Base-by-base conservation (phyloP, 2,329 filamentous ascomycete species). In the Colletotrichum neosansevieriae region DNA sequence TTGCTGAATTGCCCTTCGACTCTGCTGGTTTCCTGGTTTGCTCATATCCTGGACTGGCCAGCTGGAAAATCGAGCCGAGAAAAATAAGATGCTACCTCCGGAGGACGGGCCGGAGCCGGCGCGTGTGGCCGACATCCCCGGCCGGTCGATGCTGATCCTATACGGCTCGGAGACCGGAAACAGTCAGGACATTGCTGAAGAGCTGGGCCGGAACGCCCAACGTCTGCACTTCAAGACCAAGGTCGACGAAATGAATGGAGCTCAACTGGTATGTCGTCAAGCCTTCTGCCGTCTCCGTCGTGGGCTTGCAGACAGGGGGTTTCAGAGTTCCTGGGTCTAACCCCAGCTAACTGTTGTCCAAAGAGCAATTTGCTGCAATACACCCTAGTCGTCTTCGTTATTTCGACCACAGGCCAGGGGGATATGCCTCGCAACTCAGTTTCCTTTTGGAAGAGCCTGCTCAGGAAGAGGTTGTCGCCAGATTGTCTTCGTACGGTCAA, bases 151-250 rank as follows among this genome's bases (percentile, higher is more conserved):
- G 57, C 87, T 97, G 72, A 85, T 99, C 66, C 86, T 97, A 38
- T 99, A 97, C 80, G 96, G 94, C 63, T 97, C 95, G 44, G 96
- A 99, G 82, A 98, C 94, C 21, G 96, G 96, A 64, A 98, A 96
- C 76, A 91, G 94, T 62, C 93, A 97, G 79, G 95, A 98, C 79
- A 88, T 95, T 71, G 95, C 96, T 19, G 90, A 94, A 75, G 94
- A 98, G 77, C 83, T 98, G 70, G 93, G 91, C 44, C 85, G 90
- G 45, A 80, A 93, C 71, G 87, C 89, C 40, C 90, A 95, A 80
- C 87, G 95, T 36, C 82, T 98, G 66, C 93, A 90, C 74, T 98
- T 98, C 79, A 80, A 86, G 70, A 92, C 91, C 21, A 85, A 87
- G 58, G 89, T 97, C 24, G 87, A 89, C 64, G 93, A 94, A 78